Evolutionary conservation across 129 eudicot species (phyloP).

Genomic region (Sambucus nigra): DNA sequence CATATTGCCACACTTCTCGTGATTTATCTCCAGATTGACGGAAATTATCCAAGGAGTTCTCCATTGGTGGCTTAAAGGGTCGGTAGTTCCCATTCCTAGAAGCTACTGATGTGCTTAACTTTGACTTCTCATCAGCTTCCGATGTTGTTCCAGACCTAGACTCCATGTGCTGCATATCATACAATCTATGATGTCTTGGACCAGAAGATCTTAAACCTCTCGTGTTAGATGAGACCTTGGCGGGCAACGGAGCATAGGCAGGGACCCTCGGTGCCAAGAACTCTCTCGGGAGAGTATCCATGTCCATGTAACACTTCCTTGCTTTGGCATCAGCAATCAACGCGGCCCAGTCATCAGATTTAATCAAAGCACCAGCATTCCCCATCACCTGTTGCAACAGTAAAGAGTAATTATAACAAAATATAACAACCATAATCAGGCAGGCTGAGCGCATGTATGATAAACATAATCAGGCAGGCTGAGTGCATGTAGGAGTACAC

Average conservation of each 20-base stretch:
- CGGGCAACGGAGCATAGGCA: constrained; percentile 30
- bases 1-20: constrained; percentile 49
- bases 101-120: constrained; percentile 18
- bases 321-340: constrained; percentile 79
- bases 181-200: constrained; percentile 35
- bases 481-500: neutral
- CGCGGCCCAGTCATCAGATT: constrained; percentile 95
- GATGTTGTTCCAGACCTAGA: constrained; percentile 59
- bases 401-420: neutral
- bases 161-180: constrained; percentile 44
- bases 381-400: constrained; percentile 75
- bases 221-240: constrained; percentile 28
- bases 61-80: constrained; percentile 33
- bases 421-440: neutral
- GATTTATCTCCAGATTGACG: constrained; percentile 38
- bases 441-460: too few relatives aligned
- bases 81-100: constrained; percentile 55
- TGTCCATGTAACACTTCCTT: constrained; percentile 67
- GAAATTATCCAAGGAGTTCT: constrained; percentile 31
- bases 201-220: constrained; percentile 52
- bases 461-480: too few relatives aligned
- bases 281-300: constrained; percentile 90
- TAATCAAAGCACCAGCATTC: constrained; percentile 69
- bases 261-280: constrained; percentile 41
- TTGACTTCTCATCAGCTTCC: constrained; percentile 56